phyloP scores from a whole-genome alignment of 1,284 basidiomycete species.

The Irpex sp. region DNA sequence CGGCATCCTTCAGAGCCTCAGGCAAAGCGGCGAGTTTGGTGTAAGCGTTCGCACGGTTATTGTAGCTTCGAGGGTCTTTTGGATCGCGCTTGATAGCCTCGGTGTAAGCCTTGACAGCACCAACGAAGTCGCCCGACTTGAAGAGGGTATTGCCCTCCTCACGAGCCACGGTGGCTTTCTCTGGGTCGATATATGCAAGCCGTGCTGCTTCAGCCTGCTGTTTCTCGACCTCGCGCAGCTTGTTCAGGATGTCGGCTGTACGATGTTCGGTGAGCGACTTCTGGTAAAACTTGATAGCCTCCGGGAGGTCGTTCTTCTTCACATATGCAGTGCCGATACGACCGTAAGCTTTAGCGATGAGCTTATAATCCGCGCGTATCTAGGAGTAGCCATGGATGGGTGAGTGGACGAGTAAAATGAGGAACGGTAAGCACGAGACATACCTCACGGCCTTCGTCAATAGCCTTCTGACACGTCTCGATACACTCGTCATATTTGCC shows the following conservation, averaged over 20 bases:
- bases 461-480: constrained; percentile 90
- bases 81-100: constrained; percentile 98
- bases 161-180: constrained; percentile 79
- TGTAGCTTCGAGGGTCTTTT: constrained; percentile 88
- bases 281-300: constrained; percentile 87
- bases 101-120: constrained; percentile 90
- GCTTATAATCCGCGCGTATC: constrained; percentile 79
- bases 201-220: constrained; percentile 75
- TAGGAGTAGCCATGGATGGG: constrained; percentile 23
- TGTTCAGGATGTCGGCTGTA: constrained; percentile 89
- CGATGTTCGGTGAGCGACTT: constrained; percentile 97
- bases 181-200: constrained; percentile 88
- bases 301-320: constrained; percentile 75
- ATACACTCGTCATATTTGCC: constrained; percentile 90
- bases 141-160: constrained; percentile 93
- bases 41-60: constrained; percentile 96
- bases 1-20: constrained; percentile 94
- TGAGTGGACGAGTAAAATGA: not conserved
- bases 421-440: constrained; percentile 15
- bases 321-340: constrained; percentile 87
- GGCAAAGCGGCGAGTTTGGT: constrained; percentile 93
- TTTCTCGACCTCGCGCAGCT: constrained; percentile 86
- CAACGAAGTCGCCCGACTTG: constrained; percentile 89
- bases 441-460: constrained; percentile 87
- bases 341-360: constrained; percentile 85